These are phyloP conservation scores for Aspergillus sp. DNA, from an alignment of 2,329 filamentous ascomycete genomes.

Conservation along the genomic window DNA sequence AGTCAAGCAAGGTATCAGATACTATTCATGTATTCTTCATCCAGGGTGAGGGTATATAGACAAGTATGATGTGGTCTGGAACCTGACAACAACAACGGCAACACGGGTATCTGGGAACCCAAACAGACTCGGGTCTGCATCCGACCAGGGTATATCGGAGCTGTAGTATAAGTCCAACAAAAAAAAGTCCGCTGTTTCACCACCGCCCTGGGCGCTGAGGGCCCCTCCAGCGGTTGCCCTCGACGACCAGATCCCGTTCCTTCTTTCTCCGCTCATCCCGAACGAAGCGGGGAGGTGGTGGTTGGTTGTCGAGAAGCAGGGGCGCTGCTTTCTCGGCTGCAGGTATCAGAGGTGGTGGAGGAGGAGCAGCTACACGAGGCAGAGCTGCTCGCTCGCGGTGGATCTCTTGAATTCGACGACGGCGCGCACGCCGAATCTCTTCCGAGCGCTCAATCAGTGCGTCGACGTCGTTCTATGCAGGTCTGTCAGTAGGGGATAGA, in stretches of 20 bases:
- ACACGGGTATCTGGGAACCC: neutral
- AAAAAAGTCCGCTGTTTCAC: slow-evolving; percentile 9
- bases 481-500: slow-evolving; percentile 9
- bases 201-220: slow-evolving; percentile 14
- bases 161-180: neutral
- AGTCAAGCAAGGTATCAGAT: too few species aligned
- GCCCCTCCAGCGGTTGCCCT: slow-evolving; percentile 19
- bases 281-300: slow-evolving; percentile 23
- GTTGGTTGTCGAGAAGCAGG: slow-evolving; percentile 19
- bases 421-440: slow-evolving; percentile 70
- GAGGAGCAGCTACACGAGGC: slow-evolving; percentile 15
- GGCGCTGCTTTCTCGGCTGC: slow-evolving; percentile 16
- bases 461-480: slow-evolving; percentile 77
- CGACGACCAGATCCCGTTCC: slow-evolving; percentile 31
- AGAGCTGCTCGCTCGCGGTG: slow-evolving; percentile 47
- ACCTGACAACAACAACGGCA: neutral
- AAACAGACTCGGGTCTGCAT: neutral
- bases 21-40: too few species aligned
- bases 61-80: neutral
- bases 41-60: too few species aligned
- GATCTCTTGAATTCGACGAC: slow-evolving; percentile 61
- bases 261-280: slow-evolving; percentile 25
- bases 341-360: slow-evolving; percentile 3
- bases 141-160: neutral
- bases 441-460: slow-evolving; percentile 81